These are phyloP conservation scores for Komagataea norvegica DNA, from an alignment of 1,139 yeast species.

Conservation along the genomic window DNA sequence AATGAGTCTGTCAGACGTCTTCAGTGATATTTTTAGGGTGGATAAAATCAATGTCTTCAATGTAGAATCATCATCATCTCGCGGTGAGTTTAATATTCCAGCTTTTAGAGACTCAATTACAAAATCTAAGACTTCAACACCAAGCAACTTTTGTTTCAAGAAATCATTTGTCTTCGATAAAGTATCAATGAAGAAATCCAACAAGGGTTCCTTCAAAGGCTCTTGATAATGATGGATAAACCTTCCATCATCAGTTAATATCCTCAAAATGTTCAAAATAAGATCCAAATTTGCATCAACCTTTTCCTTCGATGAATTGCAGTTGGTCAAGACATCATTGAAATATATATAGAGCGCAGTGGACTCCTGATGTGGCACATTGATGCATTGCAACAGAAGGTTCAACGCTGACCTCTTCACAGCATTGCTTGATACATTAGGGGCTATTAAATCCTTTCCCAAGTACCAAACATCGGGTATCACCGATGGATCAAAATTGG, in stretches of 20 bases:
- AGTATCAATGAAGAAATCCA: conserved; percentile 30
- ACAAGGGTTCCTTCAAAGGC: conserved; percentile 42
- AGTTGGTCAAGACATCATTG: conserved; percentile 49
- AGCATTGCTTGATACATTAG: conserved; percentile 33
- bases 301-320: conserved; percentile 32
- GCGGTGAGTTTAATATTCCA: conserved; percentile 11
- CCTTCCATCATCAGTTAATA: conserved; percentile 57
- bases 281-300: conserved; percentile 51
- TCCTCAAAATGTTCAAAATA: conserved; percentile 47
- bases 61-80: conserved; percentile 28
- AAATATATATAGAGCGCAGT: conserved; percentile 54
- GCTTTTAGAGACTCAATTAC: conserved; percentile 27
- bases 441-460: conserved; percentile 51
- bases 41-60: conserved; percentile 34
- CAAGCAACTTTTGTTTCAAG: conserved; percentile 11
- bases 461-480: conserved; percentile 76
- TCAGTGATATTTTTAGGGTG: conserved; percentile 38
- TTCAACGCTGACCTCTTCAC: conserved; percentile 52
- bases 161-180: conserved; percentile 19
- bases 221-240: conserved; percentile 56
- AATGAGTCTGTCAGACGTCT: conserved; percentile 39
- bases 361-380: conserved; percentile 44
- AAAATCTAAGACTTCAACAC: conserved; percentile 32
- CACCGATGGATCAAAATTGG: conserved; percentile 50
- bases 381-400: conserved; percentile 53